Base-by-base conservation (phyloP, 1,139 yeast genomes). In the Saccharomyces pastorianus region DNA sequence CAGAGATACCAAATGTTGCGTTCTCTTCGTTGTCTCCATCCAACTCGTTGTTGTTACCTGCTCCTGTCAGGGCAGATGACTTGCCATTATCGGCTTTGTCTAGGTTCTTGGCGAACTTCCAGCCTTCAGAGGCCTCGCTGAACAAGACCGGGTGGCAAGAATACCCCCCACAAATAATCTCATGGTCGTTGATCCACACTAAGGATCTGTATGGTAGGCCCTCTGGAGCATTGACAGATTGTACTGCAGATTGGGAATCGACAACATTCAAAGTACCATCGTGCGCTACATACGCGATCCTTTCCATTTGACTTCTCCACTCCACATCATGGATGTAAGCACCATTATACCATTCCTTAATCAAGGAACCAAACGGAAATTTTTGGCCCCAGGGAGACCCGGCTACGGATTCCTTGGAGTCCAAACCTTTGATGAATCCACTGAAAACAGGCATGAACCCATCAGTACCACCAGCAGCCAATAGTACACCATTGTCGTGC, bases 381-480 rank as follows among this genome's bases (percentile, higher is more conserved):
- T 95, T 85, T 58, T 88, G 85, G 52, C 99, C 99, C 98, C 99
- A 95, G 34, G 82, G 83, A 0, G 93, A 76, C 5, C 95, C 83
- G 7, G 64, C 61, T 14, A 74, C 75, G 49, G 76, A 79, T 1
- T 98, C 99, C 66, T 88, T 88, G 48, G 79, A 73, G 66, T 95
- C 99, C 59, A 93, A 78, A 4, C 95, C 93, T 74, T 95, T 95
- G 68, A 95, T 79, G 69, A 79, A 95, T 14, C 95, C 90, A 13
- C 96, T 87, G 64, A 93, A 91, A 34, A 95, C 97, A 60, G 98
- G 79, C 50, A 88, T 90, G 65, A 88, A 96, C 46, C 97, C 96
- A 70, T 95, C 98, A 17, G 97, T 88, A 27, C 96, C 90, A 14
- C 98, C 99, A 52, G 88, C 79, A 3, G 96, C 95, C 59, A 95